phyloP scores from a whole-genome alignment of 78 protist genomes.

The Salpingoeca rosetta region DNA sequence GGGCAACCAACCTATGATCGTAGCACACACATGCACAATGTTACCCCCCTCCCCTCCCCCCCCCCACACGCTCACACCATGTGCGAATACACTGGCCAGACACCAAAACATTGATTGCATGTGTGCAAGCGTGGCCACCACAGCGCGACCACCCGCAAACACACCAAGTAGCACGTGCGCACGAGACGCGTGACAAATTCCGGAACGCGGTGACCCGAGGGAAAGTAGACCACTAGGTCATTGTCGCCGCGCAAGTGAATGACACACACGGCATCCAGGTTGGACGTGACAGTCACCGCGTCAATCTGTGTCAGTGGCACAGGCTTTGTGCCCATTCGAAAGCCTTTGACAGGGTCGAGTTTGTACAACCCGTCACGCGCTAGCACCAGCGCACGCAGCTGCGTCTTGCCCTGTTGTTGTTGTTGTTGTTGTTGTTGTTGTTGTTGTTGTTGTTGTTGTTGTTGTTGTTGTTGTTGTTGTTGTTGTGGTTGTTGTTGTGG shows the following conservation, averaged over 20 bases:
- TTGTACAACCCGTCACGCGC: background rate
- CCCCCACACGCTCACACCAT: no score
- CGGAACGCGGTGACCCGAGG: background rate
- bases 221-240: background rate
- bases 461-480: no score
- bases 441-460: no score
- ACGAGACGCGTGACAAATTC: background rate
- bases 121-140: background rate
- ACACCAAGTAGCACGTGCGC: background rate
- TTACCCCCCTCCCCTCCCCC: no score
- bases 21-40: no score
- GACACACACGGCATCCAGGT: background rate
- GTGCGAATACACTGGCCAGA: no score
- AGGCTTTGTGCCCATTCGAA: background rate
- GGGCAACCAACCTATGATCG: no score
- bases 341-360: background rate
- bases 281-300: background rate
- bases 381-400: background rate
- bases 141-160: background rate
- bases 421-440: no score
- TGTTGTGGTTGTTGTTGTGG: no score
- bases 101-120: no score
- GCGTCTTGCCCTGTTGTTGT: slow-evolving; percentile 6
- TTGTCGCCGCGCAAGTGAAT: background rate
- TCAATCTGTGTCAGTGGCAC: background rate